Percentiles rank a stretch among this genome's conserved stretches.
Evolutionary conservation across 495 filamentous ascomycete genomes (phyloP).

Genomic region (Hyphodiscus hymeniophilus): DNA sequence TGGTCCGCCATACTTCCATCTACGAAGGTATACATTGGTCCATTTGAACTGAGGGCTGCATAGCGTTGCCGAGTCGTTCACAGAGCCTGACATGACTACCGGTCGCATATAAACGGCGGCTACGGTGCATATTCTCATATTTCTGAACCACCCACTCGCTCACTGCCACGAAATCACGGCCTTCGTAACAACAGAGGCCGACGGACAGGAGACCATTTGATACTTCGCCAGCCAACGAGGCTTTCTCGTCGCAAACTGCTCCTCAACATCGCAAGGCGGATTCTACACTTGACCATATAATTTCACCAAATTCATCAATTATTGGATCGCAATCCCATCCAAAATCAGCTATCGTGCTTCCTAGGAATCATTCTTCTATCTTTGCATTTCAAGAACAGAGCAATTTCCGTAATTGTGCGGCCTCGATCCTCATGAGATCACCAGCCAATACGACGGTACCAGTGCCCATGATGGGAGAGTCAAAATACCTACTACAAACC

Average conservation of each 20-base stretch:
- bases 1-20: not conserved
- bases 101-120: not conserved
- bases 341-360: not conserved
- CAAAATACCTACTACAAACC: conserved; percentile 5
- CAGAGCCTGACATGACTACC: not conserved
- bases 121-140: not conserved
- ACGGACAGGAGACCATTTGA: no score
- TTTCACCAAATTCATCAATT: no score
- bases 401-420: not conserved
- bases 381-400: not conserved
- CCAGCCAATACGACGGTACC: not conserved
- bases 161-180: conserved; percentile 9
- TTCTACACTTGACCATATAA: conserved; percentile 8
- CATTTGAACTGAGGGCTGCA: no score
- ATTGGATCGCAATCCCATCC: not conserved
- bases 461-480: conserved; percentile 13
- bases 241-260: conserved; percentile 8
- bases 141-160: conserved; percentile 1
- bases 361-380: not conserved
- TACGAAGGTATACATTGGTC: no score
- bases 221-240: conserved; percentile 13
- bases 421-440: not conserved
- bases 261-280: conserved; percentile 8
- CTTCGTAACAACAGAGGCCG: no score
- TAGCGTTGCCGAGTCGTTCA: not conserved